These are phyloP conservation scores for Monosporozyma siamensis DNA, from an alignment of 805 yeast species.

Conservation along the genomic window DNA sequence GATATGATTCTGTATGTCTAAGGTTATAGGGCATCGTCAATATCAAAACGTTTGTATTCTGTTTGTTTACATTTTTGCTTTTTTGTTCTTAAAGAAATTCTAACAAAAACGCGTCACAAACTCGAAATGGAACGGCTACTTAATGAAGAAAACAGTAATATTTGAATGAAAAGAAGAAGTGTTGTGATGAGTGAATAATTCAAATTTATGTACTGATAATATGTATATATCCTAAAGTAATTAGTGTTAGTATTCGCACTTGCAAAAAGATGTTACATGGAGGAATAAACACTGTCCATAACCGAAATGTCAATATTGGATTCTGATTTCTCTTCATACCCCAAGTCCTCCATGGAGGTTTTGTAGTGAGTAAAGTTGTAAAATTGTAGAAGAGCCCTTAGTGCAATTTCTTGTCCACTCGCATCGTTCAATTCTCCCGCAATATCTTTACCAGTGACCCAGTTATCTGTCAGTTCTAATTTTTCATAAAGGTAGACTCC, in stretches of 20 bases:
- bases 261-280: neutral
- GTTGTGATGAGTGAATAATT: no score
- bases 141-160: no score
- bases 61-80: conserved; percentile 2
- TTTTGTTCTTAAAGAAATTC: neutral
- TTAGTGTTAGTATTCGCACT: neutral
- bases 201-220: no score
- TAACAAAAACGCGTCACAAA: neutral
- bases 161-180: no score
- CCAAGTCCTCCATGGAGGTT: conserved; percentile 43
- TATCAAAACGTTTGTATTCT: neutral
- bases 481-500: conserved; percentile 72
- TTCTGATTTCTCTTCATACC: conserved; percentile 31
- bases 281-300: conserved; percentile 1
- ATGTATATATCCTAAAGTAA: no score
- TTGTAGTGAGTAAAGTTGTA: conserved; percentile 58
- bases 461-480: conserved; percentile 66
- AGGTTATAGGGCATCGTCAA: neutral
- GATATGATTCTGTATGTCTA: no score
- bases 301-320: conserved; percentile 1
- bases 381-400: conserved; percentile 68
- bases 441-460: conserved; percentile 79
- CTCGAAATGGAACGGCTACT: no score
- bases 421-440: conserved; percentile 68
- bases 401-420: conserved; percentile 75